These are phyloP conservation scores for Taphrina confusa DNA, from an alignment of 1,139 yeast genomes.

Conservation along the genomic window DNA sequence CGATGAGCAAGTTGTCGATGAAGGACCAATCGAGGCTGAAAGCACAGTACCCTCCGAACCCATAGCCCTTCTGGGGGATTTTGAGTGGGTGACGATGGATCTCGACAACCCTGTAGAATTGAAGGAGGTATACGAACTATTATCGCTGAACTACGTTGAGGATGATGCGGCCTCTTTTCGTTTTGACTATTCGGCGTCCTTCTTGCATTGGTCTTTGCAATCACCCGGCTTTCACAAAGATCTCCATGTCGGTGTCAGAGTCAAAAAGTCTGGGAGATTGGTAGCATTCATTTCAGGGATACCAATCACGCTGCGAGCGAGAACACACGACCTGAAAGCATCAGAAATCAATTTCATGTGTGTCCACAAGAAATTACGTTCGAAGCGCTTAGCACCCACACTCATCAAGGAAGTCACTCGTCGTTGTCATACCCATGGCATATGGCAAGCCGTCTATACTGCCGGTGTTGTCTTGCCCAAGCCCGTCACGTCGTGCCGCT, in stretches of 20 bases:
- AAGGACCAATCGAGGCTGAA: slow-evolving; percentile 78
- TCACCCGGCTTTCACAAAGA: slow-evolving; percentile 91
- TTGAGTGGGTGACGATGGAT: slow-evolving; percentile 86
- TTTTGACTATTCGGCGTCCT: slow-evolving; percentile 80
- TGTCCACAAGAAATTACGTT: slow-evolving; percentile 87
- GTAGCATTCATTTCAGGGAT: slow-evolving; percentile 92
- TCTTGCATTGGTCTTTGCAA: slow-evolving; percentile 88
- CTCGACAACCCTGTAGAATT: slow-evolving; percentile 60
- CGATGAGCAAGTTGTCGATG: slow-evolving; percentile 61
- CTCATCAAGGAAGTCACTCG: slow-evolving; percentile 92
- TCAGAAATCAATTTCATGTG: slow-evolving; percentile 94
- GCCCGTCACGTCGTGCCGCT: slow-evolving; percentile 87
- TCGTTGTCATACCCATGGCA: slow-evolving; percentile 75
- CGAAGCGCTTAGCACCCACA: slow-evolving; percentile 93
- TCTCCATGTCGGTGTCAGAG: slow-evolving; percentile 94
- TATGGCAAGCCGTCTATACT: slow-evolving; percentile 96
- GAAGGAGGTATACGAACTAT: slow-evolving; percentile 71
- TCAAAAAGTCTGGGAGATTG: slow-evolving; percentile 67
- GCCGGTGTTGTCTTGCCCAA: slow-evolving; percentile 90
- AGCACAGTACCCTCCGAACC: slow-evolving; percentile 75
- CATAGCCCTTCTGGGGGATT: slow-evolving; percentile 68
- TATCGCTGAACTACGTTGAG: slow-evolving; percentile 90
- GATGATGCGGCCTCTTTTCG: slow-evolving; percentile 90
- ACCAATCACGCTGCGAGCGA: slow-evolving; percentile 70
- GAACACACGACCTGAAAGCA: slow-evolving; percentile 59